These are phyloP conservation scores for Persicaria maculosa DNA, from an alignment of 148 eudicot genomes.

Conservation along the genomic window DNA sequence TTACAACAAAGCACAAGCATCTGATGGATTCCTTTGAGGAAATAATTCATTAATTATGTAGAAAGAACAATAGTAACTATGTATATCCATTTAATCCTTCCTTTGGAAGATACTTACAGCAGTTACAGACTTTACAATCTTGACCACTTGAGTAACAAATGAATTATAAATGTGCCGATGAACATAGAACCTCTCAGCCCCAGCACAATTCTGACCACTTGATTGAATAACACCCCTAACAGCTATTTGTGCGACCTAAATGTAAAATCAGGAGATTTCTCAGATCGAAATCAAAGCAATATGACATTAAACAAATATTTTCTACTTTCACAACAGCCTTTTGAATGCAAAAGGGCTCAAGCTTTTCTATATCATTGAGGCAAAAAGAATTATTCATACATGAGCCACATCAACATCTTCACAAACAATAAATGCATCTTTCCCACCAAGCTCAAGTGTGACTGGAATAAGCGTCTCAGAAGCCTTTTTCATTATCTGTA, in stretches of 20 bases:
- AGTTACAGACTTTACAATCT: conserved; percentile 89
- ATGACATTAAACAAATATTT: background rate
- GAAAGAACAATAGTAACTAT: background rate
- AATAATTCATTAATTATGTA: background rate
- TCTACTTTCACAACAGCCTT: background rate
- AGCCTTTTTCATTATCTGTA: conserved; percentile 94
- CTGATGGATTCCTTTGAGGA: background rate
- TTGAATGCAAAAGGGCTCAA: conserved; percentile 5
- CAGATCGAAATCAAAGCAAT: background rate
- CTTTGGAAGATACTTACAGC: conserved; percentile 56
- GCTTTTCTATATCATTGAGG: background rate
- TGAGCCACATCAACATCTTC: conserved; percentile 89
- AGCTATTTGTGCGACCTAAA: conserved; percentile 95
- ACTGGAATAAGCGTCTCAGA: conserved; percentile 90
- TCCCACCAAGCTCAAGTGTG: conserved; percentile 99
- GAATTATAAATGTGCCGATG: conserved; percentile 69
- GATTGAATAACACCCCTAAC: conserved; percentile 95
- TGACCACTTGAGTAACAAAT: conserved; percentile 81
- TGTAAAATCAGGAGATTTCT: conserved; percentile 11
- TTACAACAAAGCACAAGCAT: background rate
- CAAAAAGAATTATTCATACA: conserved; percentile 35
- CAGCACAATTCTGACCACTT: conserved; percentile 99
- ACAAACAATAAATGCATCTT: conserved; percentile 97
- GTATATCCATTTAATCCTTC: background rate
- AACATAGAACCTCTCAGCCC: conserved; percentile 97